These are phyloP conservation scores for Myriosclerotinia scirpicola DNA, from an alignment of 2,329 filamentous ascomycete genomes.

Conservation along the genomic window DNA sequence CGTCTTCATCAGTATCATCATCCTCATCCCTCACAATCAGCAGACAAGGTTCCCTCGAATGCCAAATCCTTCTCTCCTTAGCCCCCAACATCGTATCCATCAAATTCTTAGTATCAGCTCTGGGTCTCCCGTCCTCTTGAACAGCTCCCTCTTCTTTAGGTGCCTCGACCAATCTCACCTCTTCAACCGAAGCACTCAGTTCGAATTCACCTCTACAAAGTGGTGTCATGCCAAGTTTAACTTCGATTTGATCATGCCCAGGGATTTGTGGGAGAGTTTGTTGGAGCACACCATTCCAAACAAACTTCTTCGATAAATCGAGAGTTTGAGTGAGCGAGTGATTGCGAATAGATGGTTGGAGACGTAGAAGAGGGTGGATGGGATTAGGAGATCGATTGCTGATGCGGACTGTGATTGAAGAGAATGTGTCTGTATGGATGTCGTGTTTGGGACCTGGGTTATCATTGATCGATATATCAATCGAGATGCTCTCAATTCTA, in stretches of 20 bases:
- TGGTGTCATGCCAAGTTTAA: conserved; percentile 69
- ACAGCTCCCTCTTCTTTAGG: conserved; percentile 35
- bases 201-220: conserved; percentile 83
- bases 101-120: conserved; percentile 57
- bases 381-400: conserved; percentile 68
- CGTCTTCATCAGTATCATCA: conserved; percentile 31
- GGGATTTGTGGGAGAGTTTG: conserved; percentile 64
- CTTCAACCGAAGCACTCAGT: conserved; percentile 76
- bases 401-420: conserved; percentile 69
- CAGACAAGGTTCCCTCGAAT: conserved; percentile 57
- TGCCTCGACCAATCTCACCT: conserved; percentile 56
- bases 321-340: conserved; percentile 65
- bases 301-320: conserved; percentile 78
- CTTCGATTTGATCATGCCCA: conserved; percentile 57
- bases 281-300: conserved; percentile 84
- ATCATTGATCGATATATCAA: conserved; percentile 57
- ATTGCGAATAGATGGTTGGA: conserved; percentile 75
- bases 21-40: conserved; percentile 53
- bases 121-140: conserved; percentile 42
- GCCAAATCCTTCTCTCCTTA: conserved; percentile 64
- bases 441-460: conserved; percentile 32
- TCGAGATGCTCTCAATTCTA: conserved; percentile 74
- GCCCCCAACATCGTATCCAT: conserved; percentile 59
- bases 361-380: conserved; percentile 69
- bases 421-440: conserved; percentile 59